These are phyloP conservation scores for Colletotrichum tofieldiae DNA, from an alignment of 2,329 filamentous ascomycete species.

Conservation along the genomic window DNA sequence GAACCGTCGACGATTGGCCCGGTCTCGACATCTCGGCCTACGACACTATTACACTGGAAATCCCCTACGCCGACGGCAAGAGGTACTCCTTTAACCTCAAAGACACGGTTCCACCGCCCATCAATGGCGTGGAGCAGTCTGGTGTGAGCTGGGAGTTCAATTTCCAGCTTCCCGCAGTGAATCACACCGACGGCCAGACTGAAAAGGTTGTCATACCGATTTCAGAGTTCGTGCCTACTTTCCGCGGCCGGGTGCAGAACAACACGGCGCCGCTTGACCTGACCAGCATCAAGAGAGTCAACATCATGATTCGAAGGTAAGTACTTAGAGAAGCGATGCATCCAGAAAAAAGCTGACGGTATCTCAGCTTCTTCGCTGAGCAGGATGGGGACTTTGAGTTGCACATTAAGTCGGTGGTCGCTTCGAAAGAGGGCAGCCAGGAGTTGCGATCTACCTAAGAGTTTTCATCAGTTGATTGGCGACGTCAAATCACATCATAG, in stretches of 20 bases:
- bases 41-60: conserved; percentile 71
- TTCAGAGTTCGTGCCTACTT: conserved; percentile 78
- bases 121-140: conserved; percentile 78
- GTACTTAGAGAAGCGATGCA: conserved; percentile 35
- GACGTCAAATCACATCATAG: neutral
- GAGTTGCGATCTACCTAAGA: neutral
- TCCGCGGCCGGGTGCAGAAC: conserved; percentile 76
- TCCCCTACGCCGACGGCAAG: conserved; percentile 72
- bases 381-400: conserved; percentile 76
- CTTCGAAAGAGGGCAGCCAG: conserved; percentile 2
- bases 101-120: conserved; percentile 72
- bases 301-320: conserved; percentile 87
- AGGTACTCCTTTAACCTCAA: conserved; percentile 83
- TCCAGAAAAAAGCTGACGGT: neutral
- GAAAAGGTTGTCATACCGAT: conserved; percentile 72
- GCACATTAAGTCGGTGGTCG: conserved; percentile 35
- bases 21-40: conserved; percentile 76
- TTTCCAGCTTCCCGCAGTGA: conserved; percentile 60
- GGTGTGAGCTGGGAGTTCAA: conserved; percentile 82
- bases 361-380: conserved; percentile 78
- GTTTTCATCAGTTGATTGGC: neutral
- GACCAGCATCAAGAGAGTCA: conserved; percentile 75
- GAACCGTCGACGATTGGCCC: conserved; percentile 71
- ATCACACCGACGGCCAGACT: conserved; percentile 46
- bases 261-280: conserved; percentile 74